phyloP scores from a whole-genome alignment of 805 yeast species.

The Wickerhamiella nectarea region DNA sequence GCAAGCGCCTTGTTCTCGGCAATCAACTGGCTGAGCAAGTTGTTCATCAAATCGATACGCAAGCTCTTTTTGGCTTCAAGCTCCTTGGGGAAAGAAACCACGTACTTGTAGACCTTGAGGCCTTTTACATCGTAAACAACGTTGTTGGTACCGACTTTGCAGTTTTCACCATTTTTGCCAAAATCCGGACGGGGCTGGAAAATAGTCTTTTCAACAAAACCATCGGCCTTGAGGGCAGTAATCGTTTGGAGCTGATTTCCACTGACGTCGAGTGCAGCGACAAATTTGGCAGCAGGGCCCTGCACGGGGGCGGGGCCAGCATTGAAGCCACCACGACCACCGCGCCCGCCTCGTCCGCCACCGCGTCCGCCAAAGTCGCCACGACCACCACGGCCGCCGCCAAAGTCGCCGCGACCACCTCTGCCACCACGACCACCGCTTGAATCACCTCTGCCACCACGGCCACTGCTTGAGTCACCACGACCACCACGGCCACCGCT shows the following conservation, averaged over 20 bases:
- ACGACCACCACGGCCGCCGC: neutral
- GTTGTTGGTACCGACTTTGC: conserved; percentile 7
- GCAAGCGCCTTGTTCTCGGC: conserved; percentile 1
- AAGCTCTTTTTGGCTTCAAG: conserved; percentile 7
- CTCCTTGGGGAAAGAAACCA: conserved; percentile 8
- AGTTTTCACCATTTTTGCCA: conserved; percentile 6
- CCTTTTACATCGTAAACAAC: conserved; percentile 6
- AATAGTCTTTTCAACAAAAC: neutral
- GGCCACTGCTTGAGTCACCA: neutral
- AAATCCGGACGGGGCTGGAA: conserved; percentile 7
- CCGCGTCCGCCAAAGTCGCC: neutral
- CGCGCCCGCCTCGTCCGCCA: conserved; percentile 8
- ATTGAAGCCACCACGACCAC: conserved; percentile 5
- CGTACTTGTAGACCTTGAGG: conserved; percentile 6
- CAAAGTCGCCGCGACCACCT: neutral
- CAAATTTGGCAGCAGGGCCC: conserved; percentile 6
- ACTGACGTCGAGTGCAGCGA: neutral
- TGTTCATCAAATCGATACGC: conserved; percentile 5
- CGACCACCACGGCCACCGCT: conserved; percentile 3
- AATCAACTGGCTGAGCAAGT: conserved; percentile 7
- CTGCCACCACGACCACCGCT: conserved; percentile 1
- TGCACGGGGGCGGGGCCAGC: conserved; percentile 9
- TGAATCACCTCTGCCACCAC: conserved; percentile 1
- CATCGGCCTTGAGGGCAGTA: neutral
- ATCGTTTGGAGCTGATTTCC: neutral